Percentiles rank a stretch among this genome's conserved stretches.
Conservation (phyloP, 768 basidiomycete species). For the Lactifluus piperatus region DNA sequence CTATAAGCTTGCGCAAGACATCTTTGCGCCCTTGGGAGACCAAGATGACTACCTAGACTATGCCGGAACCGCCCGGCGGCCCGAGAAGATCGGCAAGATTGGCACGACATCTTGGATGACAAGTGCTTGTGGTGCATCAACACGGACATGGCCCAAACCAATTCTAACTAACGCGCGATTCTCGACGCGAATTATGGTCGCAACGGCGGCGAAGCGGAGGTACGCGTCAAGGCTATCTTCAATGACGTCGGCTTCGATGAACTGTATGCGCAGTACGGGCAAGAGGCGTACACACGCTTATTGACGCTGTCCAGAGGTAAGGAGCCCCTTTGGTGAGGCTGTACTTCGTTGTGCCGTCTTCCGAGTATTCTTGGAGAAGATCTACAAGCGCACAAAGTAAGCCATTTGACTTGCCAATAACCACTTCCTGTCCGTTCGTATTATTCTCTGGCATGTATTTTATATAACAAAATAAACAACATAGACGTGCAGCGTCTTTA, state of each 20-base stretch:
- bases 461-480: too few species aligned
- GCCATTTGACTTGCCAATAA: too few species aligned
- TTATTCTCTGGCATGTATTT: constrained; percentile 27
- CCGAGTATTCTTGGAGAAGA: constrained; percentile 68
- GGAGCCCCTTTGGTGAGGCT: constrained; percentile 27
- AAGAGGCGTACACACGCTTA: constrained; percentile 70
- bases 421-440: too few species aligned
- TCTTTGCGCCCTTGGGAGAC: constrained; percentile 88
- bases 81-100: constrained; percentile 98
- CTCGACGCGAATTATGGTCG: constrained; percentile 63
- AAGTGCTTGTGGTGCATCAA: constrained; percentile 98
- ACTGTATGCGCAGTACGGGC: constrained; percentile 47
- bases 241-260: constrained; percentile 53
- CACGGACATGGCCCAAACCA: constrained; percentile 53
- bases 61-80: constrained; percentile 78
- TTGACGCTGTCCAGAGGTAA: constrained; percentile 59
- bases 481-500: too few species aligned
- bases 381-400: too few species aligned
- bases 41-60: constrained; percentile 98
- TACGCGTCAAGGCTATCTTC: constrained; percentile 61
- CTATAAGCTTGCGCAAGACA: constrained; percentile 66
- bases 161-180: constrained; percentile 45
- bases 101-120: constrained; percentile 96
- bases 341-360: constrained; percentile 62
- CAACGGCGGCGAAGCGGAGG: constrained; percentile 48